Evolutionary conservation across 2,329 filamentous ascomycete species (phyloP).

Genomic region (Corinectria fuckeliana): DNA sequence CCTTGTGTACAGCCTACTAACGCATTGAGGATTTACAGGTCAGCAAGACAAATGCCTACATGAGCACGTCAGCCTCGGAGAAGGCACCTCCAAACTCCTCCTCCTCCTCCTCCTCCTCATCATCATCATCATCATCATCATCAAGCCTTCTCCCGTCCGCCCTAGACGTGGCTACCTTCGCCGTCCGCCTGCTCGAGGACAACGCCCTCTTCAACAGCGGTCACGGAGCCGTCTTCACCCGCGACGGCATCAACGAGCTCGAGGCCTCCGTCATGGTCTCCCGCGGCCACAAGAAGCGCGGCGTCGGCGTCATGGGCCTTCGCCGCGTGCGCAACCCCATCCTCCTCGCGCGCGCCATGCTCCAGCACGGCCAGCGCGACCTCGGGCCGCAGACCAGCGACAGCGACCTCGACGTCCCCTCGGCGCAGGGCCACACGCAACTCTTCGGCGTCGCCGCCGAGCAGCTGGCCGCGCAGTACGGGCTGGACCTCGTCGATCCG

Average conservation of each 20-base stretch:
- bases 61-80: conserved; percentile 44
- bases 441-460: conserved; percentile 74
- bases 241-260: conserved; percentile 81
- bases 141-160: conserved; percentile 57
- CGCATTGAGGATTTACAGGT: conserved; percentile 43
- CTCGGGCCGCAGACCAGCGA: conserved; percentile 47
- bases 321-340: conserved; percentile 81
- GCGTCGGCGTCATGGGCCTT: conserved; percentile 77
- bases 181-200: conserved; percentile 78
- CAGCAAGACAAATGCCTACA: conserved; percentile 53
- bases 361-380: conserved; percentile 70
- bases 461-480: conserved; percentile 69
- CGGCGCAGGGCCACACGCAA: conserved; percentile 73
- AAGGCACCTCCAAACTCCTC: conserved; percentile 5
- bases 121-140: too few species aligned
- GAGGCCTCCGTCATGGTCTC: conserved; percentile 90
- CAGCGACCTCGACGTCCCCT: conserved; percentile 52
- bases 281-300: conserved; percentile 73
- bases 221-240: conserved; percentile 85
- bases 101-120: too few species aligned
- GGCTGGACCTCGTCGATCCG: conserved; percentile 71
- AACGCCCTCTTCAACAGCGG: conserved; percentile 85
- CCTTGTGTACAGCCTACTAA: neutral
- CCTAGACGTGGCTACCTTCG: conserved; percentile 76
- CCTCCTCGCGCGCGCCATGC: conserved; percentile 71